Conservation (phyloP, 345 rosid species). For the Euphorbia tirucalli region DNA sequence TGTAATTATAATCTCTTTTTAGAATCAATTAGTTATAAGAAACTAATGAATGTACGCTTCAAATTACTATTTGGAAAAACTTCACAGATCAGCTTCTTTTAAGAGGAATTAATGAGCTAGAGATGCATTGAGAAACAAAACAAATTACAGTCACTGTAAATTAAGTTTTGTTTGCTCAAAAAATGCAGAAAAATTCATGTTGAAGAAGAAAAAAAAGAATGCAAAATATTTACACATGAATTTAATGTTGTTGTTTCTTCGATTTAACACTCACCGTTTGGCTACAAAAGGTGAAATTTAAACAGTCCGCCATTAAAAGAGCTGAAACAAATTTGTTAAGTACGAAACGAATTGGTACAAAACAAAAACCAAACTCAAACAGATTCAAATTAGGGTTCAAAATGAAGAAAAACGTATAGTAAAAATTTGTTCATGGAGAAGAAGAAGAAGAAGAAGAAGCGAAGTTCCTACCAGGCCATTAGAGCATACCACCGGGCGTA, state of each 20-base stretch:
- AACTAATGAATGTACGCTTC: neutral
- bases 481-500: constrained; percentile 46
- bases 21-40: neutral
- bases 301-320: neutral
- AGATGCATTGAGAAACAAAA: neutral
- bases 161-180: neutral
- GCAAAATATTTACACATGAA: neutral
- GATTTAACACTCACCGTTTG: constrained; percentile 1
- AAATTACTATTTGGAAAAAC: neutral
- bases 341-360: neutral
- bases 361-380: neutral
- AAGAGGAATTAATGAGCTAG: neutral
- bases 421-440: neutral
- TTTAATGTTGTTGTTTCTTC: neutral
- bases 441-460: neutral
- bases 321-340: neutral
- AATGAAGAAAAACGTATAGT: neutral
- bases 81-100: constrained; percentile 8
- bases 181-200: no score
- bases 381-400: neutral
- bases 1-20: neutral
- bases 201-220: neutral
- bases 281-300: neutral
- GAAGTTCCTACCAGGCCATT: constrained; percentile 27
- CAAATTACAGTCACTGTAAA: neutral